These are phyloP conservation scores for Dissophora globulifera DNA, from an alignment of 192 early-diverging fungal species.

Conservation along the genomic window DNA sequence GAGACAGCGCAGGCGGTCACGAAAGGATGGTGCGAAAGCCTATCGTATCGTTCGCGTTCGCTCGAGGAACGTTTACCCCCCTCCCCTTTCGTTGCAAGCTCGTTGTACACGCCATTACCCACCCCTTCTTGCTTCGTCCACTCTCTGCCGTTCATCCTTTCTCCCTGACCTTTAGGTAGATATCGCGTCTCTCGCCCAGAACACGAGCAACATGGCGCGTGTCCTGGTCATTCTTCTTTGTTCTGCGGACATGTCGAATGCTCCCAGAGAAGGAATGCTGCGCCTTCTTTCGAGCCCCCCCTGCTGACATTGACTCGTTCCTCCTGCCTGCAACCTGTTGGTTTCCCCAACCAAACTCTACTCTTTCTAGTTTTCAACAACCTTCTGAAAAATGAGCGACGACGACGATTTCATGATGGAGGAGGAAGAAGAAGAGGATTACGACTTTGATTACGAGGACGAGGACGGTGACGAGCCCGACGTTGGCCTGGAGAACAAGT, in stretches of 20 bases:
- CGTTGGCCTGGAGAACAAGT: constrained; percentile 87
- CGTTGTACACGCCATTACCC: too few species aligned
- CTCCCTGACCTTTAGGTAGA: too few species aligned
- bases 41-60: too few species aligned
- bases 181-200: not conserved
- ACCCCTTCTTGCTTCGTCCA: too few species aligned
- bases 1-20: too few species aligned
- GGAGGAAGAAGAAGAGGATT: constrained; percentile 78
- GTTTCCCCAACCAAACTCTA: not conserved
- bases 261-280: too few species aligned
- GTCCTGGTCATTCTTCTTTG: too few species aligned
- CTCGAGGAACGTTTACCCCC: too few species aligned
- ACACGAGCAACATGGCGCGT: not conserved
- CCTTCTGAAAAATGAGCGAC: constrained; percentile 55
- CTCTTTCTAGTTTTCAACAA: constrained; percentile 8
- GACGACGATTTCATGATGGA: constrained; percentile 74
- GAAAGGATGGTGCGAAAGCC: too few species aligned
- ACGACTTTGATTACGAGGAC: constrained; percentile 91
- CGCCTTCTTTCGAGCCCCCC: not conserved
- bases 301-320: not conserved
- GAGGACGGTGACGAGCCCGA: constrained; percentile 85
- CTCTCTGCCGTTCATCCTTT: too few species aligned
- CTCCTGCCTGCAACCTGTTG: not conserved
- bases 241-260: too few species aligned
- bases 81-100: too few species aligned